phyloP scores from a whole-genome alignment of 192 early-diverging fungal genomes.

The Mortierella antarctica region DNA sequence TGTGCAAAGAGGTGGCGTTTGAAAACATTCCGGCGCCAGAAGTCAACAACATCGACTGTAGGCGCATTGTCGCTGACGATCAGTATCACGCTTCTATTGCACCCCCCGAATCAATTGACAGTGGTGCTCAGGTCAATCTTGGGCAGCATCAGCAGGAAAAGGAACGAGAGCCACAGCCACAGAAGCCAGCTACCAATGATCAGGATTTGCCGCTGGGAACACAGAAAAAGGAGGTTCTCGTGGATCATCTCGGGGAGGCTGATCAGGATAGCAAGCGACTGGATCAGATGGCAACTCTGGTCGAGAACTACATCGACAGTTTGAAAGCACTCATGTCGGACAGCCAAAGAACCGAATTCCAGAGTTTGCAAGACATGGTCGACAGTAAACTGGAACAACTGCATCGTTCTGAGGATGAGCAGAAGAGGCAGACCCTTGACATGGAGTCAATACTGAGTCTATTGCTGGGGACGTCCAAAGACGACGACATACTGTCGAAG shows the following conservation, averaged over 20 bases:
- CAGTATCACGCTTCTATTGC: constrained; percentile 38
- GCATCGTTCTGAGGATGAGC: no score
- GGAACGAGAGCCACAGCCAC: neutral
- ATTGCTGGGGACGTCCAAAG: no score
- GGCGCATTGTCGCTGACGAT: constrained; percentile 67
- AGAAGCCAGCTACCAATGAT: neutral
- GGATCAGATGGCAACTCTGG: neutral
- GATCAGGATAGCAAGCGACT: neutral
- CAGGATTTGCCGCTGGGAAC: neutral
- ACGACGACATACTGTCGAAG: no score
- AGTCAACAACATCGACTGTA: constrained; percentile 71
- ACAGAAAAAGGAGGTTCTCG: no score
- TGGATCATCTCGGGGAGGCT: neutral
- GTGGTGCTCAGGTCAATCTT: constrained; percentile 3
- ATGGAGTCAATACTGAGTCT: no score
- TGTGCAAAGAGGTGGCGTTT: constrained; percentile 75
- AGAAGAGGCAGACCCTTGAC: no score
- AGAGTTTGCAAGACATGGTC: no score
- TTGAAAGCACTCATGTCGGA: neutral
- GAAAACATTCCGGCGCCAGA: constrained; percentile 50
- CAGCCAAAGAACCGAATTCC: no score
- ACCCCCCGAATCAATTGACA: constrained; percentile 16
- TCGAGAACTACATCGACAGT: neutral
- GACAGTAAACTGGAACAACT: no score
- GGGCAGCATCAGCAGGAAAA: constrained; percentile 2